Conservation (phyloP, 2,329 filamentous ascomycete genomes). For the Arthrobotrys sphaeroides region DNA sequence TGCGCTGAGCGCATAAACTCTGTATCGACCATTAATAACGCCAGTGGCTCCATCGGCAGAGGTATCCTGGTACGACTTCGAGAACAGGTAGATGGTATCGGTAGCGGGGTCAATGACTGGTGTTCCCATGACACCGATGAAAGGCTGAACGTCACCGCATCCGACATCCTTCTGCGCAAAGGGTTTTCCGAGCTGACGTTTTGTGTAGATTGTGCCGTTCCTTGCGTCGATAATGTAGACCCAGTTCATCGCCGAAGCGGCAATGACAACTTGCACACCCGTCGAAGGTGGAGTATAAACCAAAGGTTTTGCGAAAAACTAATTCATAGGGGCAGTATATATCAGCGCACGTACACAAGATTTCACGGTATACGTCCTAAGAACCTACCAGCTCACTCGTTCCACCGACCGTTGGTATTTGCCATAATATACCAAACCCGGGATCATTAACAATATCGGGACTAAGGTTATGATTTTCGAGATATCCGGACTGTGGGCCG, state of each 20-base stretch:
- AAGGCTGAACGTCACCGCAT: conserved; percentile 58
- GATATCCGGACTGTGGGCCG: conserved; percentile 60
- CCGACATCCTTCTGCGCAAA: conserved; percentile 66
- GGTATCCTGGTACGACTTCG: conserved; percentile 62
- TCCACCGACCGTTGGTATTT: conserved; percentile 11
- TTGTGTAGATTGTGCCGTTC: conserved; percentile 61
- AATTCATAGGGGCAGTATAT: conserved; percentile 19
- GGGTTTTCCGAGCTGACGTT: conserved; percentile 63
- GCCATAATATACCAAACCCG: conserved; percentile 60
- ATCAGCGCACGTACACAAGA: not conserved
- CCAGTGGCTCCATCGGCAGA: conserved; percentile 56
- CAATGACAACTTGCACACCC: conserved; percentile 61
- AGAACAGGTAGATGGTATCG: conserved; percentile 63
- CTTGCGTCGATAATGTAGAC: conserved; percentile 62
- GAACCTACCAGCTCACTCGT: conserved; percentile 11
- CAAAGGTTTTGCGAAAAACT: conserved; percentile 65
- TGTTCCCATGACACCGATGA: conserved; percentile 45
- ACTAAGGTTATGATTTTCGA: conserved; percentile 63
- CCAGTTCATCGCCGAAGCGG: conserved; percentile 58
- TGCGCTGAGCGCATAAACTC: conserved; percentile 59
- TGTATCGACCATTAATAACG: conserved; percentile 58
- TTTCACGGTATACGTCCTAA: not conserved
- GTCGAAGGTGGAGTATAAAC: conserved; percentile 62
- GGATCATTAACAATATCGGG: conserved; percentile 60
- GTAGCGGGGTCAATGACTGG: conserved; percentile 63